phyloP scores from a whole-genome alignment of 2,329 filamentous ascomycete species.

The Arthrobotrys entomopaga region DNA sequence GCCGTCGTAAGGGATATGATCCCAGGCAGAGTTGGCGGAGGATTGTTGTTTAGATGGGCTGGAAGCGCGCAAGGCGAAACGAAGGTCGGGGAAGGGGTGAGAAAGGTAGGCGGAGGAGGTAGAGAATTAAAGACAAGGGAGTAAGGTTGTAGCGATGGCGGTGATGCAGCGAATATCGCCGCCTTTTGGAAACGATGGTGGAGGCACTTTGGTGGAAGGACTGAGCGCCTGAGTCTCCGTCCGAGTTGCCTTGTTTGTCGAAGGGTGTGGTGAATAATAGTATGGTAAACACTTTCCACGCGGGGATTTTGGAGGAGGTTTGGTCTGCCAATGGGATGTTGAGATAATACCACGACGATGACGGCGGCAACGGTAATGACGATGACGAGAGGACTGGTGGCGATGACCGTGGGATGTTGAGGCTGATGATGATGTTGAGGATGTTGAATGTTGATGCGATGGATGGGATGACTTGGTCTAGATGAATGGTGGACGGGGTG shows the following conservation, averaged over 20 bases:
- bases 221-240: too few species aligned
- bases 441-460: constrained; percentile 4
- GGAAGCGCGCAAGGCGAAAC: constrained; percentile 8
- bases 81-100: not conserved
- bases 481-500: not conserved
- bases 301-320: not conserved
- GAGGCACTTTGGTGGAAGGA: too few species aligned
- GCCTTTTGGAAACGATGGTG: too few species aligned
- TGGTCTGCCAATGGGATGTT: not conserved
- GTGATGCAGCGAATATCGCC: too few species aligned
- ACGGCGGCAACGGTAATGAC: constrained; percentile 8
- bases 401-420: not conserved
- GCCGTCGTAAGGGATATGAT: constrained; percentile 29
- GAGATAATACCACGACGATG: constrained; percentile 13
- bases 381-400: not conserved
- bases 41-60: not conserved
- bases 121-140: not conserved
- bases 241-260: too few species aligned
- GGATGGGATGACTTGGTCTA: not conserved
- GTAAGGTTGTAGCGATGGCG: too few species aligned
- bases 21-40: constrained; percentile 20
- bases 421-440: constrained; percentile 3
- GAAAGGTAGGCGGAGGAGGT: not conserved
- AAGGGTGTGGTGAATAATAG: too few species aligned
- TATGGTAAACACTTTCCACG: not conserved